phyloP scores from a whole-genome alignment of 306 rosid species.

The Hippophae tibetana region DNA sequence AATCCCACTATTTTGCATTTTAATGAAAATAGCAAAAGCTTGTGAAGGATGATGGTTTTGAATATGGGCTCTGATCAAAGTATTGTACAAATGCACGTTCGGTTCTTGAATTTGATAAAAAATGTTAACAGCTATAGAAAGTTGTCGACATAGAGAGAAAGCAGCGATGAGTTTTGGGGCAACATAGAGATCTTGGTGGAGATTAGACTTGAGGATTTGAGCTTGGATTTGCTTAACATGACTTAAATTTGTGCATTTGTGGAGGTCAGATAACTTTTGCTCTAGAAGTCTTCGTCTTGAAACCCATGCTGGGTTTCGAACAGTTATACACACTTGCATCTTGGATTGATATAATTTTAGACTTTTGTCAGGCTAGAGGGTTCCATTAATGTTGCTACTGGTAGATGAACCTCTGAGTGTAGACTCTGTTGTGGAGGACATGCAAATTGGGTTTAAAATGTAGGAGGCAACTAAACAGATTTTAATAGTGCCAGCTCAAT shows the following conservation, averaged over 20 bases:
- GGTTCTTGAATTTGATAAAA: conserved; percentile 59
- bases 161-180: conserved; percentile 67
- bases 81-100: conserved; percentile 49
- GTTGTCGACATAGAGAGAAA: conserved; percentile 55
- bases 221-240: conserved; percentile 61
- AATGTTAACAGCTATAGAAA: conserved; percentile 44
- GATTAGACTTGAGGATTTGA: conserved; percentile 56
- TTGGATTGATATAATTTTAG: not conserved
- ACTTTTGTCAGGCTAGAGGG: no score
- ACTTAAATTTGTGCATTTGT: conserved; percentile 45
- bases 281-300: conserved; percentile 60
- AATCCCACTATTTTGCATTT: conserved; percentile 39
- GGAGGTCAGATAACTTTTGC: conserved; percentile 59
- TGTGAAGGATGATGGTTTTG: conserved; percentile 36
- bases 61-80: conserved; percentile 64
- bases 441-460: no score
- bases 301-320: conserved; percentile 63
- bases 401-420: no score
- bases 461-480: no score
- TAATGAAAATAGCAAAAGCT: conserved; percentile 38
- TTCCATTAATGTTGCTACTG: no score
- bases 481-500: no score
- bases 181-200: conserved; percentile 47
- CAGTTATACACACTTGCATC: conserved; percentile 43
- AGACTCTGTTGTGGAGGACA: no score